Evolutionary conservation across 2,329 filamentous ascomycete genomes (phyloP), one percentile per base, ranked within the genome.

Genomic region (Ilyonectria robusta): DNA sequence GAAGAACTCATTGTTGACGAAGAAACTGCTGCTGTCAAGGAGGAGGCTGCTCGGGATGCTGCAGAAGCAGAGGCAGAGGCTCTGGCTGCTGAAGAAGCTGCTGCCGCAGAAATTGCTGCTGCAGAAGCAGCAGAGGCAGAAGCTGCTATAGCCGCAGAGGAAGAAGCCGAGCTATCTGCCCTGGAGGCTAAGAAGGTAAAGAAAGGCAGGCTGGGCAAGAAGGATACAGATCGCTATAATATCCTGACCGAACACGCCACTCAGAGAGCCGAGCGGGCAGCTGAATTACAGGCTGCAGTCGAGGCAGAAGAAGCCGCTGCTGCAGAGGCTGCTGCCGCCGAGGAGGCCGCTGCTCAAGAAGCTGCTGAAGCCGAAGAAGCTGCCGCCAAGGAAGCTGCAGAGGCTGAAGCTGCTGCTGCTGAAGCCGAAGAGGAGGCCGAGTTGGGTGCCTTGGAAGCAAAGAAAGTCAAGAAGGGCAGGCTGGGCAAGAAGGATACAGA

Each of bases 121-220:
- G 51, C 57, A 19, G 69, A 73, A 33, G 67, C 70, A 19, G 65
- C 69, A 2, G 63, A 70, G 37, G 62, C 57, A 15, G 69, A 70
- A 51, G 55, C 58, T 26, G 67, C 59, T n/a, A 62, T 62, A 9
- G 53, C 72, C 47, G 68, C 68, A 3, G 66, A 69, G n/a, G 79
- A 83, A 56, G 80, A 83, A 67, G 75, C 77, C 23, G 81, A 85
- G 61, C 72, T 85, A 4, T 81, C 77, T 26, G 74, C 77, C 2
- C 75, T 86, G 4, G 83, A 83, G 47, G 79, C 81, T 33, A 88
- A 87, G 74, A 87, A 86, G 70, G 81, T 80, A 8, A 86, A 84
- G 72, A 88, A 85, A 76, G 78, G 79, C 65, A 86, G 80, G 66
- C 70, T 85, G 9, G 75, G 72, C 6, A 87, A 82, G 72, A 84